These are phyloP conservation scores for Fusarium anthophilum DNA, from an alignment of 2,329 filamentous ascomycete genomes.

Conservation along the genomic window DNA sequence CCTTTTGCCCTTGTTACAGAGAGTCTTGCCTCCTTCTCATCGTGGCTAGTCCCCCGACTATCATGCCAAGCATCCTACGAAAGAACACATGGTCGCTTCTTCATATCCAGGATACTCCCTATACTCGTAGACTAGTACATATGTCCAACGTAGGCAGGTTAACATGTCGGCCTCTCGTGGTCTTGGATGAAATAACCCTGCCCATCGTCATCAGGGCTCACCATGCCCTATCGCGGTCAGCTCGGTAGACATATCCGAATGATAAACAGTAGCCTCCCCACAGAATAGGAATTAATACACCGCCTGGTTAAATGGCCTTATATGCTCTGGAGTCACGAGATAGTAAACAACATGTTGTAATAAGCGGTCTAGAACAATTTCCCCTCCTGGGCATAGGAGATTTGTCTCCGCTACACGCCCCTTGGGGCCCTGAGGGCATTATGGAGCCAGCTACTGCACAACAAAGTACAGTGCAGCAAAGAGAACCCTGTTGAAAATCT, in stretches of 20 bases:
- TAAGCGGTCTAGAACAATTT: conserved; percentile 25
- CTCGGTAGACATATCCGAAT: not conserved
- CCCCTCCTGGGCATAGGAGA: not conserved
- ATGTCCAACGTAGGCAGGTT: not conserved
- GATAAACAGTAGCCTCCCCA: not conserved
- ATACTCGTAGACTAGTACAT: conserved; percentile 1
- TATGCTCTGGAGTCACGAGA: conserved; percentile 2
- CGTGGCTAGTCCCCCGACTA: conserved; percentile 18
- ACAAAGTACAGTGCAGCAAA: conserved; percentile 12
- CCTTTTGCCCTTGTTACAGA: conserved; percentile 14
- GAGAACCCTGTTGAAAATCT: conserved; percentile 24
- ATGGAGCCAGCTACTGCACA: conserved; percentile 20
- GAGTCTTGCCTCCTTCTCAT: conserved; percentile 24
- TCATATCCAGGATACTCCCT: not conserved
- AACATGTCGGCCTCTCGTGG: not conserved
- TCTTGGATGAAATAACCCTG: not conserved
- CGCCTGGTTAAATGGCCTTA: conserved; percentile 19
- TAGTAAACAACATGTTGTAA: not conserved
- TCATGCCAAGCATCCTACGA: conserved; percentile 1
- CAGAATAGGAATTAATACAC: conserved; percentile 16
- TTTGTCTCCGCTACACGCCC: conserved; percentile 20
- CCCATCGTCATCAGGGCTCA: conserved; percentile 7
- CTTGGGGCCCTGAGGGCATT: not conserved
- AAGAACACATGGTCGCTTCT: not conserved
- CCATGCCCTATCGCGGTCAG: conserved; percentile 14